A percentile compares a stretch with the other conserved stretches of the same genome.
phyloP scores from a whole-genome alignment of 2,329 filamentous ascomycete species.

The Pseudogymnoascus sp. region DNA sequence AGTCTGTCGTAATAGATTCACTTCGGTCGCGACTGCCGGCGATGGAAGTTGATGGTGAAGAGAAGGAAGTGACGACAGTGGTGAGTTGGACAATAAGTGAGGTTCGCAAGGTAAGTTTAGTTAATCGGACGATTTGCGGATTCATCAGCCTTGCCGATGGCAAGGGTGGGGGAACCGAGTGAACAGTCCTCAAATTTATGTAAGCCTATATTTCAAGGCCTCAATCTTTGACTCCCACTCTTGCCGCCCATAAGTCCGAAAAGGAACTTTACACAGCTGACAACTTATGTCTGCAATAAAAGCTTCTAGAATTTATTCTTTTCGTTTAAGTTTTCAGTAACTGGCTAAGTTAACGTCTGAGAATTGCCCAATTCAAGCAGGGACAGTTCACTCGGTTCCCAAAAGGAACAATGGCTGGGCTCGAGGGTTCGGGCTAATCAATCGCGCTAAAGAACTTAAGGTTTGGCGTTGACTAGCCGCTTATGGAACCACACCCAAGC shows the following conservation, averaged over 20 bases:
- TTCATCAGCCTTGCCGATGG: constrained; percentile 6
- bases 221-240: background rate
- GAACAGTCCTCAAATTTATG: background rate
- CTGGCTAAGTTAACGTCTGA: background rate
- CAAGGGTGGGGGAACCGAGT: background rate
- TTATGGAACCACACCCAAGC: background rate
- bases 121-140: background rate
- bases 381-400: background rate
- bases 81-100: background rate
- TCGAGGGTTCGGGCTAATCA: background rate
- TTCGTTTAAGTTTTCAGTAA: background rate
- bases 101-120: background rate
- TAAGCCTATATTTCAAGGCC: background rate
- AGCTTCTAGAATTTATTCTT: background rate
- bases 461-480: constrained; percentile 6
- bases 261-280: background rate
- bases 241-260: background rate
- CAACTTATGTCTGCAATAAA: background rate
- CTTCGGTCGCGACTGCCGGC: background rate
- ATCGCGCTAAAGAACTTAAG: constrained; percentile 1
- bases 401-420: background rate
- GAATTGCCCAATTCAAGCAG: background rate
- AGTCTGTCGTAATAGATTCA: background rate
- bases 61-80: background rate
- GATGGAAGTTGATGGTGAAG: background rate